Evolutionary conservation across 768 basidiomycete genomes (phyloP), one percentile per base, ranked within the genome.

Genomic region (Candolleomyces eurysporus): DNA sequence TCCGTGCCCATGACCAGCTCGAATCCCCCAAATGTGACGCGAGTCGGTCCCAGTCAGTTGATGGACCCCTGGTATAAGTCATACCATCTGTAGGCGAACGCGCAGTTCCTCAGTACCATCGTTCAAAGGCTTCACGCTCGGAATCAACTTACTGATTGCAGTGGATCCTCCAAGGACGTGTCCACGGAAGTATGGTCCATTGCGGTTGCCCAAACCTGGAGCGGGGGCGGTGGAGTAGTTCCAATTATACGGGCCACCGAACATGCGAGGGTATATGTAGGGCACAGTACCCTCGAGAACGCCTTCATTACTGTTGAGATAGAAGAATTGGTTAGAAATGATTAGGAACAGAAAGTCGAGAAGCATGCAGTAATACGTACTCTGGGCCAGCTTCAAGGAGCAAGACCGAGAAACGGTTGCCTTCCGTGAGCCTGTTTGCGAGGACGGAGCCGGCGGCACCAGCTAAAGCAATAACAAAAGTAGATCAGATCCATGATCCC

Each of bases 371-470:
- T 32, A 21, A 31, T 61, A 58, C 68, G 11, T 49, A 86, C 88
- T 84, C 87, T 59, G 73, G 68, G 1, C 86, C 86, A 0, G 84
- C 80, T 67, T 88, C 86, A 8, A 87, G 68, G 3, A 88, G 66
- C 10, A 85, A 71, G 0, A 87, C 84, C 1, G 75, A 73, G 16
- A 82, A 71, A 1, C 66, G 64, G 0, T 79, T 77, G 57, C 83
- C 71, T 67, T 87, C 86, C 6, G 80, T 80, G 2, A 87, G 70
- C 5, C 86, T 75, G n/a, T 82, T 76, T 0, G 85, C 85, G n/a
- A 87, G 72, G 0, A 79, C 83, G 50, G 83, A 84, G 2, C 86
- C 86, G 0, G 84, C 79, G 32, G 84, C 85, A n/a, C 86, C 85
- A 53, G 14, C 46, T 48, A 11, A 36, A 36, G 6, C 6, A 11